Evolutionary conservation across 495 filamentous ascomycete genomes (phyloP).

Genomic region (Penicillium atrosanguineum): DNA sequence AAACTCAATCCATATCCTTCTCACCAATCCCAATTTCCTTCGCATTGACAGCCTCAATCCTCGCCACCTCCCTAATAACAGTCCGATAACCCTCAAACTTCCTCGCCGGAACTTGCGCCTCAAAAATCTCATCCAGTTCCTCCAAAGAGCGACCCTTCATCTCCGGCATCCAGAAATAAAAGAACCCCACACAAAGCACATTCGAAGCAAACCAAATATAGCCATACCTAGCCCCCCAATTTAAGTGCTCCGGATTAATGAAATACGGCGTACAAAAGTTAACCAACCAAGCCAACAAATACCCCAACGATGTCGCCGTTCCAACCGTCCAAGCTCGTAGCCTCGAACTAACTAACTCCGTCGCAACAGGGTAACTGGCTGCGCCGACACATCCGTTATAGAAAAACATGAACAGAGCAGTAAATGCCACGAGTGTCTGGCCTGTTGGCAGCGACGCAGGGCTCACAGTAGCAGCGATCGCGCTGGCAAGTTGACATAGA

Average conservation of each 20-base stretch:
- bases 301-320: conserved; percentile 45
- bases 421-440: conserved; percentile 14
- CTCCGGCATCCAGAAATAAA: conserved; percentile 54
- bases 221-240: conserved; percentile 52
- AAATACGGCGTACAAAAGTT: conserved; percentile 56
- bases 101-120: conserved; percentile 26
- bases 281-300: conserved; percentile 49
- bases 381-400: conserved; percentile 24
- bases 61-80: conserved; percentile 14
- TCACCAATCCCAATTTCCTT: background rate
- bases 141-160: conserved; percentile 51
- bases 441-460: conserved; percentile 12
- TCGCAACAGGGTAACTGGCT: conserved; percentile 40
- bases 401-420: conserved; percentile 17
- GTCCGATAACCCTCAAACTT: conserved; percentile 31
- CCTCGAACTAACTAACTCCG: conserved; percentile 47
- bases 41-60: conserved; percentile 11
- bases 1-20: background rate
- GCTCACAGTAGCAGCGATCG: conserved; percentile 21
- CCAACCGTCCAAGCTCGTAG: conserved; percentile 51
- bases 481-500: conserved; percentile 52
- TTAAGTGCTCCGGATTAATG: conserved; percentile 54
- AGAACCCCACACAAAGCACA: conserved; percentile 36
- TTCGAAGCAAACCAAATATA: conserved; percentile 50
- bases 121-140: conserved; percentile 52